Conservation (phyloP, 208 protist genomes). For the Leishmania mexicana region DNA sequence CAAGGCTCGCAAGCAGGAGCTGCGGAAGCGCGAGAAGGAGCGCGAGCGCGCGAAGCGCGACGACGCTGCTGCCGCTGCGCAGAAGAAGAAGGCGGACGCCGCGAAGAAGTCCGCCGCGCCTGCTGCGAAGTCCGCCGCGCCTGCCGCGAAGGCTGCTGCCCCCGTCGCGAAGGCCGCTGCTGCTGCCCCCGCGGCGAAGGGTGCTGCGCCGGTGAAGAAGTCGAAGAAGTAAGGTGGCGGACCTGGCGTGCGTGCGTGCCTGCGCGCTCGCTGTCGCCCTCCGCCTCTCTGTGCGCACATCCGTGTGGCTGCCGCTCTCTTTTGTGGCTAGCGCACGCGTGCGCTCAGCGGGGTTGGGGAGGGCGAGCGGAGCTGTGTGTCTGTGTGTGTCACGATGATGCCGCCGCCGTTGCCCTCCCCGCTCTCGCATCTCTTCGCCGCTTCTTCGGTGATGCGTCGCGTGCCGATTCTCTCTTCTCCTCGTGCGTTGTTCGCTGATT, state of each 20-base stretch:
- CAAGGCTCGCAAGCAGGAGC: slow-evolving; percentile 71
- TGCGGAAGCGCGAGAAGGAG: slow-evolving; percentile 79
- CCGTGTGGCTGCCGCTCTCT: neutral
- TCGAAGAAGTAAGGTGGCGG: slow-evolving; percentile 32
- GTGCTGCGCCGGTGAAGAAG: slow-evolving; percentile 58
- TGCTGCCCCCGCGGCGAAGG: slow-evolving; percentile 5
- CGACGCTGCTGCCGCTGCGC: slow-evolving; percentile 51
- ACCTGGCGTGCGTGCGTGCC: neutral
- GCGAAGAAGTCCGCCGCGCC: slow-evolving; percentile 58
- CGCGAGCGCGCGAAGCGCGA: slow-evolving; percentile 70
- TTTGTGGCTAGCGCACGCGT: neutral
- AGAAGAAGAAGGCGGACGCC: slow-evolving; percentile 46
- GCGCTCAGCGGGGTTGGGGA: neutral
- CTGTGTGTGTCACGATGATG: neutral
- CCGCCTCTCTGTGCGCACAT: neutral
- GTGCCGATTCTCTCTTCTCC: neutral
- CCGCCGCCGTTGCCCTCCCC: neutral
- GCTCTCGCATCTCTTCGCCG: neutral
- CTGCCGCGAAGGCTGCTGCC: slow-evolving; percentile 62
- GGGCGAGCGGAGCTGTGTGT: neutral
- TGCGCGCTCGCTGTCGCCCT: neutral
- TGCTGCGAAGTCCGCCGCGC: slow-evolving; percentile 41
- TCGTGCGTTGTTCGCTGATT: neutral
- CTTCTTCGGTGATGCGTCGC: neutral
- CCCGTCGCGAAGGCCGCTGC: slow-evolving; percentile 45